Conservation (phyloP, 164 flowering plant genomes). For the Nymphaea colorata region DNA sequence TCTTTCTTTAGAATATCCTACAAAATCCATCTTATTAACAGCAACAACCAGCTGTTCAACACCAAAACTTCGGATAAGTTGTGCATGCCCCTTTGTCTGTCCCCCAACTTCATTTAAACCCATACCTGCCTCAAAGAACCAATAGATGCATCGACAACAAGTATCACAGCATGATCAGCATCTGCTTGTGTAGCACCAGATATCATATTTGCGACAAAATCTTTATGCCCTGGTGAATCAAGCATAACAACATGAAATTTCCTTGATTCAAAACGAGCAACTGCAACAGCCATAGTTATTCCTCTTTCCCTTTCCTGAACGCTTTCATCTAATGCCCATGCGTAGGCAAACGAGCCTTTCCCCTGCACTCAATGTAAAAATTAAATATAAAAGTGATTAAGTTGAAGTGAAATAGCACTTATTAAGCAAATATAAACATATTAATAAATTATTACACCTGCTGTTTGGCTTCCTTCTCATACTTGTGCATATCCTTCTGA, state of each 20-base stretch:
- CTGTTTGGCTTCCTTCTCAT: conserved; percentile 73
- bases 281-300: conserved; percentile 92
- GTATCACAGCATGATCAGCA: conserved; percentile 48
- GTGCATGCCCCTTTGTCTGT: conserved; percentile 93
- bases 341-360: conserved; percentile 95
- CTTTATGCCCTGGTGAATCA: conserved; percentile 98
- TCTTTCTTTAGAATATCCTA: conserved; percentile 71
- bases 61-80: conserved; percentile 91
- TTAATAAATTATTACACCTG: conserved; percentile 26
- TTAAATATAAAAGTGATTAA: not conserved
- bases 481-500: conserved; percentile 83
- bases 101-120: conserved; percentile 44
- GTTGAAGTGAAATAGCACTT: not conserved
- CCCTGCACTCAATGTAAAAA: conserved; percentile 36
- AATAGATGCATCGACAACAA: conserved; percentile 84
- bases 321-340: conserved; percentile 98
- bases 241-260: conserved; percentile 82
- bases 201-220: conserved; percentile 98
- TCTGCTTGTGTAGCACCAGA: conserved; percentile 98
- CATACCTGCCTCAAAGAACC: conserved; percentile 89
- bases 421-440: not conserved
- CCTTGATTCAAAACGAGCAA: conserved; percentile 76
- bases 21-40: conserved; percentile 88
- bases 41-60: conserved; percentile 88
- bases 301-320: conserved; percentile 96